Conservation (phyloP, 257 asterid species). For the Gentiana dahurica region DNA sequence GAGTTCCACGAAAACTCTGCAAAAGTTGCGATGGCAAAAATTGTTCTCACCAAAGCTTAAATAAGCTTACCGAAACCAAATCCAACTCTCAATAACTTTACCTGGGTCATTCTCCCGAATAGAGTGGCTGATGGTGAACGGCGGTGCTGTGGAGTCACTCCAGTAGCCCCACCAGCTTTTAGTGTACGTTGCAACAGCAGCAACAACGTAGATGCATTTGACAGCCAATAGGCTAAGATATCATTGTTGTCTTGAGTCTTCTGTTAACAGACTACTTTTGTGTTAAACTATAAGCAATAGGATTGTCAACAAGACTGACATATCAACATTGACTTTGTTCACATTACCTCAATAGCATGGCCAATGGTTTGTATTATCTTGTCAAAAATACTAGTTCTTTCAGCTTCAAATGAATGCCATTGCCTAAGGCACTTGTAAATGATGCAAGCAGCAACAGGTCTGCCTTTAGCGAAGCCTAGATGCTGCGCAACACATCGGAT, state of each 20-base stretch:
- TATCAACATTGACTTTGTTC: background rate
- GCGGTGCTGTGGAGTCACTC: slow-evolving; percentile 75
- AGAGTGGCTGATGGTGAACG: slow-evolving; percentile 78
- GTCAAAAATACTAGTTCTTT: slow-evolving; percentile 92
- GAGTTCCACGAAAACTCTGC: slow-evolving; percentile 89
- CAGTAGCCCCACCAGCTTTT: slow-evolving; percentile 90
- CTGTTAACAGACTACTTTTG: slow-evolving; percentile 12
- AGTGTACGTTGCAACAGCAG: slow-evolving; percentile 83
- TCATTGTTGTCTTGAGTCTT: slow-evolving; percentile 89
- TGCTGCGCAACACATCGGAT: slow-evolving; percentile 88
- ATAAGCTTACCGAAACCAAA: background rate
- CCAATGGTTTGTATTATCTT: slow-evolving; percentile 94
- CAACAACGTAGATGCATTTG: slow-evolving; percentile 92
- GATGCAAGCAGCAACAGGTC: slow-evolving; percentile 87
- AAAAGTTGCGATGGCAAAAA: slow-evolving; percentile 6
- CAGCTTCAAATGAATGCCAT: slow-evolving; percentile 89
- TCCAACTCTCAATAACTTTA: slow-evolving; percentile 14
- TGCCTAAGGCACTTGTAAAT: slow-evolving; percentile 93
- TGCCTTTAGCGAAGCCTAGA: slow-evolving; percentile 80
- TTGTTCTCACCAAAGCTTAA: slow-evolving; percentile 5
- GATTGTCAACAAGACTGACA: background rate
- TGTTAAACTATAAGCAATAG: slow-evolving; percentile 6
- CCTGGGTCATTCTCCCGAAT: slow-evolving; percentile 99
- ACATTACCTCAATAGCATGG: slow-evolving; percentile 82
- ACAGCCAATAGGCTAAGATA: slow-evolving; percentile 83